Percentiles rank a stretch among this genome's conserved stretches.
Evolutionary conservation across 139 green algal genomes (phyloP).

Genomic region (Volvox reticuliferus): DNA sequence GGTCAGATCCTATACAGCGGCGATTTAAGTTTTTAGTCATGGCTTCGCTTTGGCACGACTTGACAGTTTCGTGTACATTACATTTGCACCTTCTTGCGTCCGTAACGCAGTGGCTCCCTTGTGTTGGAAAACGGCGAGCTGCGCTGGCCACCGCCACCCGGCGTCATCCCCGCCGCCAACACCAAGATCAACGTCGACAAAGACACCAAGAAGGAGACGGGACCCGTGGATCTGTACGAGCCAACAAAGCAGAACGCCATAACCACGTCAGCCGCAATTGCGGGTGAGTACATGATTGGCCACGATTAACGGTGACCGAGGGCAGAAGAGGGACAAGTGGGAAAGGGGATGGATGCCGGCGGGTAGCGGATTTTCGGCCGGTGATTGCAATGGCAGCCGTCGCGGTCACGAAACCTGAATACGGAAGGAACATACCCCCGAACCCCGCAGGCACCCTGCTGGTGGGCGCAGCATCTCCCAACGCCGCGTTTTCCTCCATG

Average conservation of each 20-base stretch:
- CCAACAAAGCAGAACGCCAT: conserved; percentile 70
- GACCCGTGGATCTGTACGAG: conserved; percentile 70
- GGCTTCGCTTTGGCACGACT: too few species aligned
- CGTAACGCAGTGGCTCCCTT: conserved; percentile 68
- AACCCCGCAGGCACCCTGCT: conserved; percentile 10
- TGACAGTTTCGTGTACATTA: too few species aligned
- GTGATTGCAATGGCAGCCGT: too few species aligned
- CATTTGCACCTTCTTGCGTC: neutral
- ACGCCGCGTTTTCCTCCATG: conserved; percentile 80
- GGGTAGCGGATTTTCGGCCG: too few species aligned
- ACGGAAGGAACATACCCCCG: too few species aligned
- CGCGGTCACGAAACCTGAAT: too few species aligned
- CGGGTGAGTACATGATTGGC: neutral
- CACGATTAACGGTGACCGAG: too few species aligned
- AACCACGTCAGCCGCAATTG: conserved; percentile 1
- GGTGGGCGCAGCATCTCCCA: conserved; percentile 66
- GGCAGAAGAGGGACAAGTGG: too few species aligned
- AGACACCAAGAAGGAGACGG: conserved; percentile 44
- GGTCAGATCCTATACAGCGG: too few species aligned
- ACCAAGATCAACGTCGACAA: conserved; percentile 23
- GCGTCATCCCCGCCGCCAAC: conserved; percentile 45
- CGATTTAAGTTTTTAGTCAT: too few species aligned
- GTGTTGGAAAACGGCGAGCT: conserved; percentile 85
- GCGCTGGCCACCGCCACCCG: conserved; percentile 81
- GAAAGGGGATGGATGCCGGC: too few species aligned